Evolutionary conservation across 2,329 filamentous ascomycete genomes (phyloP).

Genomic region (Berkeleyomyces rouxiae): DNA sequence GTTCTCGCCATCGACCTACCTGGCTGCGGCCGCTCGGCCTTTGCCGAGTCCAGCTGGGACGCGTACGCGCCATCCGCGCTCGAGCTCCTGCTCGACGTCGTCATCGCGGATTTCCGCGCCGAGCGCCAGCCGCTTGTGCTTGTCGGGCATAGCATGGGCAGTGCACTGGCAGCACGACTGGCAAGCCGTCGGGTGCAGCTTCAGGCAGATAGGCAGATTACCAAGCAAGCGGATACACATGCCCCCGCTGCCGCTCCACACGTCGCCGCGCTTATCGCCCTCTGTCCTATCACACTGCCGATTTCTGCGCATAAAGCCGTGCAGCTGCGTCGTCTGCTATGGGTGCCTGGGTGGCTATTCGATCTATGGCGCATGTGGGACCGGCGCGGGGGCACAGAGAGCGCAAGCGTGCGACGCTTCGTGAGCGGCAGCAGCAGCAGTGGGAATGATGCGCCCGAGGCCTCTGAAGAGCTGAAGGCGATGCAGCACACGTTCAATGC

Average conservation of each 20-base stretch:
- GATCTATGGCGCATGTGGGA: constrained; percentile 65
- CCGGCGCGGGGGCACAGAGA: constrained; percentile 58
- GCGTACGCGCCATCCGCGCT: constrained; percentile 69
- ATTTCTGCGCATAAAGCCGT: constrained; percentile 29
- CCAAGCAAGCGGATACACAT: constrained; percentile 2
- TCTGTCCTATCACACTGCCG: constrained; percentile 61
- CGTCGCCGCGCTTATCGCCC: constrained; percentile 45
- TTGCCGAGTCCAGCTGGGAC: constrained; percentile 51
- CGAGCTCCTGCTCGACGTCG: constrained; percentile 53
- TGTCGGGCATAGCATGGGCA: constrained; percentile 83
- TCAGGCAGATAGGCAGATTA: not conserved
- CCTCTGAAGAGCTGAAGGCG: constrained; percentile 47
- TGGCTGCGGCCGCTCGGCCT: constrained; percentile 70
- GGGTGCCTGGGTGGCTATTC: constrained; percentile 56
- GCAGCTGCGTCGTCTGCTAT: constrained; percentile 41
- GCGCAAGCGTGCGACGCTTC: constrained; percentile 63
- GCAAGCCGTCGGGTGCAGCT: constrained; percentile 25
- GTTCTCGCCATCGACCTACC: constrained; percentile 82
- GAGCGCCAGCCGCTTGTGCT: constrained; percentile 57
- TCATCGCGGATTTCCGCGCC: constrained; percentile 56
- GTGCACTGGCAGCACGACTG: constrained; percentile 56
- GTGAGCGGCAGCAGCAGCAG: constrained; percentile 32
- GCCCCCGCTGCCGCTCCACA: constrained; percentile 22
- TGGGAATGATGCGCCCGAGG: constrained; percentile 21
- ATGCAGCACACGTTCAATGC: constrained; percentile 62